These are phyloP conservation scores for Volvox carteri DNA, from an alignment of 163 green algal species.

Conservation along the genomic window DNA sequence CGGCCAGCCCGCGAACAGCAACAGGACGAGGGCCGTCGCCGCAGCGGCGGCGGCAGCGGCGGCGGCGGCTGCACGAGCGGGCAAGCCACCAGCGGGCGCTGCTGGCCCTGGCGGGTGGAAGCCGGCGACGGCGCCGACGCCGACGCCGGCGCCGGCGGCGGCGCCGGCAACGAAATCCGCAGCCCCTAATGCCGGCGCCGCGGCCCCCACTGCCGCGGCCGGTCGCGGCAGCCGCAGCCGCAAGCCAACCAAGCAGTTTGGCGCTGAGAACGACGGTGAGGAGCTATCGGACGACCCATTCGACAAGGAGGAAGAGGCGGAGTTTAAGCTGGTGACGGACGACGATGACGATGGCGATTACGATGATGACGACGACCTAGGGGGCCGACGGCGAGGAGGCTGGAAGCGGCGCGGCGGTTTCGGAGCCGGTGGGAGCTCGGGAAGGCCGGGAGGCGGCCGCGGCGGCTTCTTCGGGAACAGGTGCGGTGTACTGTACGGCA, in stretches of 20 bases:
- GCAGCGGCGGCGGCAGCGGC: neutral
- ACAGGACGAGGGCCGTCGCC: neutral
- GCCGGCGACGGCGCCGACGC: too few relatives aligned
- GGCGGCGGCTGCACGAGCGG: neutral
- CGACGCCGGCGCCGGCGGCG: neutral
- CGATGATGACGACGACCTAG: conserved; percentile 48
- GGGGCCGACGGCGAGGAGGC: neutral
- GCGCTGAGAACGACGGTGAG: conserved; percentile 31
- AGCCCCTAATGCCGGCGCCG: neutral
- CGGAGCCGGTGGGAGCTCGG: neutral
- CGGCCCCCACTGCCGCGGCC: too few relatives aligned
- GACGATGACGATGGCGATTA: conserved; percentile 56
- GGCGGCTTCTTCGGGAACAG: neutral
- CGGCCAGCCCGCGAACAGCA: neutral
- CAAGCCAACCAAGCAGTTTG: conserved; percentile 35
- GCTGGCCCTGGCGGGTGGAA: neutral
- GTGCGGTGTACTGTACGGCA: neutral
- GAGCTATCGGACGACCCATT: conserved; percentile 47
- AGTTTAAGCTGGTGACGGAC: conserved; percentile 54
- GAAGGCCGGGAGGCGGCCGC: neutral
- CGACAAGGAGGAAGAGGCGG: conserved; percentile 44
- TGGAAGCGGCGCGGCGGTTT: neutral
- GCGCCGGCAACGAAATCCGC: neutral
- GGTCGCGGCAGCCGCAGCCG: conserved; percentile 4
- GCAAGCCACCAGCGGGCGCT: neutral